These are phyloP conservation scores for Helicocarpus griseus DNA, from an alignment of 2,329 filamentous ascomycete species.

Conservation along the genomic window DNA sequence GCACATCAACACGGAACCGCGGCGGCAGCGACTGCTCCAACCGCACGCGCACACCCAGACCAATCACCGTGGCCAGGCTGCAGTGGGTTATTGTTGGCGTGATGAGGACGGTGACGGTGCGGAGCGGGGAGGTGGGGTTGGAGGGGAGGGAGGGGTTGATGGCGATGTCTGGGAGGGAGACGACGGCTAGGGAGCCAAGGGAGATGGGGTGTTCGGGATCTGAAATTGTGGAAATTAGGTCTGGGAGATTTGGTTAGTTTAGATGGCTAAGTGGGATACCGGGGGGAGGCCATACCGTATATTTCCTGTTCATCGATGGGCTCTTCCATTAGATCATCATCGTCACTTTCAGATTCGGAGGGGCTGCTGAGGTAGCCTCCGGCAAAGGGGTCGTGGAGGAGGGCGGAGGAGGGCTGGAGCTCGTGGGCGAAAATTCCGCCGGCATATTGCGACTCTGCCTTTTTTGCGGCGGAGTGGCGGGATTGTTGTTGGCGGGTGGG, in stretches of 20 bases:
- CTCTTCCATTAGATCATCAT: conserved; percentile 55
- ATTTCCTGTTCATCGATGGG: conserved; percentile 96
- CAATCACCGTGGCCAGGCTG: conserved; percentile 91
- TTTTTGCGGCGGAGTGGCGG: conserved; percentile 28
- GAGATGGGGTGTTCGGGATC: conserved; percentile 96
- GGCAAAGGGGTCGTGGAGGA: conserved; percentile 42
- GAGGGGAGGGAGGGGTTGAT: conserved; percentile 59
- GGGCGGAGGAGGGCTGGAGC: conserved; percentile 42
- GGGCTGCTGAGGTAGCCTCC: conserved; percentile 25
- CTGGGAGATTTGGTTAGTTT: conserved; percentile 39
- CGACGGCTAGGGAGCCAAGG: conserved; percentile 83
- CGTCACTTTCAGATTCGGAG: conserved; percentile 31
- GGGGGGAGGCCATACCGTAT: conserved; percentile 52
- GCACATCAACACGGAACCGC: conserved; percentile 83
- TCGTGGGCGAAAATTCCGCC: conserved; percentile 40
- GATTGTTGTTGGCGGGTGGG: conserved; percentile 58
- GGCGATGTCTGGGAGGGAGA: conserved; percentile 88
- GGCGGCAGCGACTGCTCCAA: conserved; percentile 85
- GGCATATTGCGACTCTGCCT: conserved; percentile 28
- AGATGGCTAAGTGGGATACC: conserved; percentile 16
- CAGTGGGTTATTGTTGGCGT: conserved; percentile 97
- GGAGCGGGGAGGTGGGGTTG: conserved; percentile 49
- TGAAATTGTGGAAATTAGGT: conserved; percentile 87
- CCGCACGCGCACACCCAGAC: conserved; percentile 80
- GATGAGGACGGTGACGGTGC: conserved; percentile 74